Percentiles rank a stretch among this genome's conserved stretches.
Conservation (phyloP, 176 grass and related monocot species). For the Bolboschoenus planiculmis region DNA sequence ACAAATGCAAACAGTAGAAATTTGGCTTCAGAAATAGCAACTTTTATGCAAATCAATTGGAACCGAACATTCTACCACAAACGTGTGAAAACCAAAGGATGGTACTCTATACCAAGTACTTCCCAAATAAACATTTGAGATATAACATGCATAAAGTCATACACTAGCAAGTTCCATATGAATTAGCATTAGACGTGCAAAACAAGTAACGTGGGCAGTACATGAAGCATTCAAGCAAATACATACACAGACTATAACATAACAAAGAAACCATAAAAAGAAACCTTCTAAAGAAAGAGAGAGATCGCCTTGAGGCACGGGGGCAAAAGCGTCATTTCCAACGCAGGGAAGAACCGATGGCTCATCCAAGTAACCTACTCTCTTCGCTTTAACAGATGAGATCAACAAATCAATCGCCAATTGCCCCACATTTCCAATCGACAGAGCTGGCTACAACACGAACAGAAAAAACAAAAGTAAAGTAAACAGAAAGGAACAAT, state of each 20-base stretch:
- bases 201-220: neutral
- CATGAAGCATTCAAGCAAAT: neutral
- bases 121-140: neutral
- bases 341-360: slow-evolving; percentile 74
- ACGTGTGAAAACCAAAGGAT: neutral
- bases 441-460: slow-evolving; percentile 59
- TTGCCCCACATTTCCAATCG: slow-evolving; percentile 97
- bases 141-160: neutral
- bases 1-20: neutral
- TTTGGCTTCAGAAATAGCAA: neutral
- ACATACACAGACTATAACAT: neutral
- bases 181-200: slow-evolving; percentile 1
- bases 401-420: slow-evolving; percentile 77
- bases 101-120: neutral
- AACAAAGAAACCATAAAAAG: neutral
- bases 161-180: neutral
- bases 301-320: slow-evolving; percentile 57
- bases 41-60: neutral
- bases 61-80: neutral
- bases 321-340: slow-evolving; percentile 82
- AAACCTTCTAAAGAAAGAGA: slow-evolving; percentile 72
- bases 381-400: slow-evolving; percentile 43
- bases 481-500: slow-evolving; percentile 6
- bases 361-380: slow-evolving; percentile 74
- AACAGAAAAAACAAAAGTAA: neutral